These are phyloP conservation scores for Brettanomyces sp. DNA, from an alignment of 805 yeast species.

Conservation along the genomic window DNA sequence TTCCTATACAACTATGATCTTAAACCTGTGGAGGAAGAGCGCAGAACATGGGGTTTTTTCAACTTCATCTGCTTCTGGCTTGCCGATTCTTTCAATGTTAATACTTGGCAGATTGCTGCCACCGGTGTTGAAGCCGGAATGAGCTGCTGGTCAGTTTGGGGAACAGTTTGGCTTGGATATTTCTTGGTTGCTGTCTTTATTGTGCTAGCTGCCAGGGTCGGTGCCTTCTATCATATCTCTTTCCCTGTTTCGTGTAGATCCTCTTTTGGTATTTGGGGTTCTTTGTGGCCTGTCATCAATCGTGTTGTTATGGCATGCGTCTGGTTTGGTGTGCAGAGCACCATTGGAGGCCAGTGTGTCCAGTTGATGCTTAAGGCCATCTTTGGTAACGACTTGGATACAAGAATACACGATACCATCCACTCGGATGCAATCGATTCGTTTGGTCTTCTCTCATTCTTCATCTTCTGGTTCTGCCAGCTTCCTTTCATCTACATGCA, in stretches of 20 bases:
- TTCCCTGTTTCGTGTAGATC: constrained; percentile 80
- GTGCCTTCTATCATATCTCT: constrained; percentile 73
- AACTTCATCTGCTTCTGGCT: constrained; percentile 78
- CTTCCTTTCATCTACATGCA: constrained; percentile 75
- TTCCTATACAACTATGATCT: constrained; percentile 70
- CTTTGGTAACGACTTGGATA: constrained; percentile 56
- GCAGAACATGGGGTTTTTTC: constrained; percentile 82
- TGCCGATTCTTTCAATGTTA: constrained; percentile 82
- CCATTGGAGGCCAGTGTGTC: constrained; percentile 79
- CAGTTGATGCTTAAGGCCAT: constrained; percentile 68
- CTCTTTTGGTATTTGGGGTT: constrained; percentile 81
- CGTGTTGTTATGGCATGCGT: constrained; percentile 72
- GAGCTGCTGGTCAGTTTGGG: constrained; percentile 89
- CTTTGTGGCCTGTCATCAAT: constrained; percentile 80
- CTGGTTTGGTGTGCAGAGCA: constrained; percentile 84
- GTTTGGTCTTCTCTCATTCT: constrained; percentile 64
- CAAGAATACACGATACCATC: constrained; percentile 53
- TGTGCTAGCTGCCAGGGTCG: constrained; percentile 64
- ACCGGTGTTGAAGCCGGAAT: constrained; percentile 73
- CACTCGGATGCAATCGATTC: constrained; percentile 47
- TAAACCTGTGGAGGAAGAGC: constrained; percentile 63
- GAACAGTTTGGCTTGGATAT: constrained; percentile 84
- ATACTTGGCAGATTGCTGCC: constrained; percentile 87
- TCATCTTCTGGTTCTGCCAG: constrained; percentile 72
- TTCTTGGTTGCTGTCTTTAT: constrained; percentile 60